Base-by-base conservation (phyloP, 2,329 filamentous ascomycete genomes). In the Achaetomium macrosporum region DNA sequence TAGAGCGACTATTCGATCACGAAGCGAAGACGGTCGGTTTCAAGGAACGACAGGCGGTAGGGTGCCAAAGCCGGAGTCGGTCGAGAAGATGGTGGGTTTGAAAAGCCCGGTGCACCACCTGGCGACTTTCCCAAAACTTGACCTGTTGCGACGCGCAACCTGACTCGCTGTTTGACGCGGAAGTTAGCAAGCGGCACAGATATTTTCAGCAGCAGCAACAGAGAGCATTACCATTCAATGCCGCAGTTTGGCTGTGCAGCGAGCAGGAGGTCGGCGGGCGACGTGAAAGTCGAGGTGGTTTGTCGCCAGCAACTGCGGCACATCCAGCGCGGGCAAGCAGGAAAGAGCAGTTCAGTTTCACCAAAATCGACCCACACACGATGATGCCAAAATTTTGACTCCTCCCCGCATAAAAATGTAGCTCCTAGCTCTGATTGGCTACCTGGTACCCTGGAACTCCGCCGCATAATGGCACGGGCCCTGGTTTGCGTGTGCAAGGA, bases 311-410 rank as follows among this genome's bases (percentile, higher is more conserved):
- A 25, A 25, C 25, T 49, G 50, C 47, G 57, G 41, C 42, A 33
- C 17, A 7, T 19, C 39, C 17, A 56, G 51, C 51, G 54, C 51
- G 13, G 25, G 25, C 25, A 55, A 46, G 42, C 48, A 40, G 37
- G 30, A 30, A 43, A 35, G 43, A 43, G 41, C 46, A 50, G 40
- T 12, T 19, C 35, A 31, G 45, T 54, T 56, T 44, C 47, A 36
- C 51, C 50, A 41, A 48, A 56, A 56, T 47, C 51, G 44, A 33
- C 48, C 40, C 37, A 50, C 15, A n/a, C 46, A 19, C 54, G 37
- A 59, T 56, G 58, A 61, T 53, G 59, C 59, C 55, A 61, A 64
- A 61, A 51, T 63, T 62, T 64, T 59, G 51, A 57, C 40, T 45
- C 17, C 15, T 50, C 59, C 60, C 59, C 59, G 58, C 57, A 39